A percentile compares a stretch with the other conserved stretches of the same genome.
phyloP scores from a whole-genome alignment of 805 yeast species.

The Candida gorgasii region DNA sequence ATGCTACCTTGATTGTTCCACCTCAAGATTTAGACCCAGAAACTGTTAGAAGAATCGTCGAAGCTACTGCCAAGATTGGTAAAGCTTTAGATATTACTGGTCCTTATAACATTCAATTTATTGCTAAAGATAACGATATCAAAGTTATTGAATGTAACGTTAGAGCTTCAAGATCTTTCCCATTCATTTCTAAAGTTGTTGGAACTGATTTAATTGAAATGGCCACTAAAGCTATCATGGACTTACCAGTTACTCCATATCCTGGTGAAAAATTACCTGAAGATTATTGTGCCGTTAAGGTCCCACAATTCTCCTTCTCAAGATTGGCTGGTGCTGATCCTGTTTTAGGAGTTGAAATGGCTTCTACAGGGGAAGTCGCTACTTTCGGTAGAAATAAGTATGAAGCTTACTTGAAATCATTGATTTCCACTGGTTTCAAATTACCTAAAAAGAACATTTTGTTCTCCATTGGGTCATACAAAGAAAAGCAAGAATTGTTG shows the following conservation, averaged over 20 bases:
- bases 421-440: conserved; percentile 92
- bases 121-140: conserved; percentile 60
- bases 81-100: conserved; percentile 94
- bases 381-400: conserved; percentile 94
- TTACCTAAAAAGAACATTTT: conserved; percentile 93
- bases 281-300: conserved; percentile 82
- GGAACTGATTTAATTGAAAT: conserved; percentile 94
- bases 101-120: conserved; percentile 98
- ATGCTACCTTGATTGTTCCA: conserved; percentile 92
- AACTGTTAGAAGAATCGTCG: conserved; percentile 87
- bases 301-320: conserved; percentile 97
- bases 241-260: conserved; percentile 82
- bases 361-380: conserved; percentile 98
- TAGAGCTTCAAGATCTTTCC: conserved; percentile 98
- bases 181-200: conserved; percentile 95
- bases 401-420: conserved; percentile 94
- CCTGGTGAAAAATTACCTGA: conserved; percentile 88
- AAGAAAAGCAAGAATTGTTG: conserved; percentile 90
- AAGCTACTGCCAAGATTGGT: conserved; percentile 93
- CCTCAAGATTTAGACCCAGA: conserved; percentile 87
- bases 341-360: conserved; percentile 98
- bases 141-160: conserved; percentile 98
- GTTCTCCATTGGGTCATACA: conserved; percentile 92
- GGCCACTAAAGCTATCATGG: conserved; percentile 87
- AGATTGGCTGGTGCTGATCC: conserved; percentile 99